phyloP scores from a whole-genome alignment of 2,329 filamentous ascomycete species.

The Calonectria montana region DNA sequence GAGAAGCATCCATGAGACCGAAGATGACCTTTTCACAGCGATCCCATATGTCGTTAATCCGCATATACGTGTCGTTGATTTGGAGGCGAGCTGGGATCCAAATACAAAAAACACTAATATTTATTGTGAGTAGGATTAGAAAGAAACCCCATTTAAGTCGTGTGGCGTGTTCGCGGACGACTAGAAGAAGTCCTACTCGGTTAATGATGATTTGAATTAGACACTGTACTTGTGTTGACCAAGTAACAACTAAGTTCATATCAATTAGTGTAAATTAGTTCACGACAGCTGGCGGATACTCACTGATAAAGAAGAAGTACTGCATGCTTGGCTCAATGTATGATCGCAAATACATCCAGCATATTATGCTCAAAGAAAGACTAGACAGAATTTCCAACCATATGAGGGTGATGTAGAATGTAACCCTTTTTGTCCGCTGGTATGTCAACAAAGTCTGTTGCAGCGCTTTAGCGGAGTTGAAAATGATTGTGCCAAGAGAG shows the following conservation, averaged over 20 bases:
- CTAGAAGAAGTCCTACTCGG: slow-evolving; percentile 58
- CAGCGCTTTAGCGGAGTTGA: slow-evolving; percentile 36
- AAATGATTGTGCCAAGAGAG: slow-evolving; percentile 35
- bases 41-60: slow-evolving; percentile 61
- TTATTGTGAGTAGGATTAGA: slow-evolving; percentile 55
- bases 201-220: slow-evolving; percentile 65
- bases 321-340: slow-evolving; percentile 45
- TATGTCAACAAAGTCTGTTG: slow-evolving; percentile 31
- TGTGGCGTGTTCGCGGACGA: slow-evolving; percentile 45
- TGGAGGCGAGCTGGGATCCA: slow-evolving; percentile 62
- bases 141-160: slow-evolving; percentile 57
- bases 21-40: slow-evolving; percentile 61
- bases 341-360: slow-evolving; percentile 36
- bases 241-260: slow-evolving; percentile 39
- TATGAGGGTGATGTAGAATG: slow-evolving; percentile 31
- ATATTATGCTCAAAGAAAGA: slow-evolving; percentile 32
- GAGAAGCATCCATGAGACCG: slow-evolving; percentile 55
- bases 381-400: slow-evolving; percentile 39
- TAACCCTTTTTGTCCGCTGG: slow-evolving; percentile 31
- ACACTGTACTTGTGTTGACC: slow-evolving; percentile 52
- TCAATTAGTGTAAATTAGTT: slow-evolving; percentile 26
- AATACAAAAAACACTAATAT: slow-evolving; percentile 61
- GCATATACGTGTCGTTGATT: slow-evolving; percentile 50
- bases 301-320: slow-evolving; percentile 40
- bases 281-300: neutral